Percentiles rank a stretch among this genome's conserved stretches.
phyloP scores from a whole-genome alignment of 1,139 yeast genomes.

The Yamadazyma diddensiae region DNA sequence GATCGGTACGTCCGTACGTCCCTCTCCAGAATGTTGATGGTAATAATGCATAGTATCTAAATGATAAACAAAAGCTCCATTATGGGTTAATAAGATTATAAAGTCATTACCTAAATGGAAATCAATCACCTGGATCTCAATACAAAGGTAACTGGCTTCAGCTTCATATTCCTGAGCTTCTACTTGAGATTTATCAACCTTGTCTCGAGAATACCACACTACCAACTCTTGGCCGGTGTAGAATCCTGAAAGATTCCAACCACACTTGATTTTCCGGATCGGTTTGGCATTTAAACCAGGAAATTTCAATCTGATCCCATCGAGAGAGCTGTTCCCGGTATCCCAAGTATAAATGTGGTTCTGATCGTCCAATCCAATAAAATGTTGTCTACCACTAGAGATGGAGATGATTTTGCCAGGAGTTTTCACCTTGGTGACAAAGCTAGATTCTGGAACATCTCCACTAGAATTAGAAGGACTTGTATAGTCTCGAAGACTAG shows the following conservation, averaged over 20 bases:
- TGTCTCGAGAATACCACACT: conserved; percentile 53
- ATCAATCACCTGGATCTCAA: conserved; percentile 45
- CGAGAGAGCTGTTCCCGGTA: conserved; percentile 33
- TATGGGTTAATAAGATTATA: conserved; percentile 50
- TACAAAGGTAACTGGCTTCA: conserved; percentile 36
- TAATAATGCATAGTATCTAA: conserved; percentile 12
- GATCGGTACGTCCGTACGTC: conserved; percentile 6
- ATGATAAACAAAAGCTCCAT: conserved; percentile 22
- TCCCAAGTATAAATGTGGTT: conserved; percentile 67
- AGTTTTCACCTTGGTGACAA: conserved; percentile 25
- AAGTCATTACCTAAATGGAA: conserved; percentile 54
- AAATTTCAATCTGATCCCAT: conserved; percentile 51
- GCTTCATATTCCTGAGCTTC: conserved; percentile 20
- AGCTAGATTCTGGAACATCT: conserved; percentile 23
- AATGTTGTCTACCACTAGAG: conserved; percentile 65
- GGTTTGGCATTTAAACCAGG: conserved; percentile 13
- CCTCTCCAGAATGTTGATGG: conserved; percentile 9
- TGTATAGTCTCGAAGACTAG: conserved; percentile 9
- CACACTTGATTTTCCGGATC: conserved; percentile 55
- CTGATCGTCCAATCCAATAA: conserved; percentile 57
- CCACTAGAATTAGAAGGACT: not conserved
- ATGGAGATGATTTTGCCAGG: conserved; percentile 43
- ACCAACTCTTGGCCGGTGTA: conserved; percentile 53
- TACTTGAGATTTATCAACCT: conserved; percentile 13
- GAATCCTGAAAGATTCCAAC: conserved; percentile 65